Percentiles rank a stretch among this genome's conserved stretches.
Conservation (phyloP, 345 rosid species). For the Cardamine occulta region DNA sequence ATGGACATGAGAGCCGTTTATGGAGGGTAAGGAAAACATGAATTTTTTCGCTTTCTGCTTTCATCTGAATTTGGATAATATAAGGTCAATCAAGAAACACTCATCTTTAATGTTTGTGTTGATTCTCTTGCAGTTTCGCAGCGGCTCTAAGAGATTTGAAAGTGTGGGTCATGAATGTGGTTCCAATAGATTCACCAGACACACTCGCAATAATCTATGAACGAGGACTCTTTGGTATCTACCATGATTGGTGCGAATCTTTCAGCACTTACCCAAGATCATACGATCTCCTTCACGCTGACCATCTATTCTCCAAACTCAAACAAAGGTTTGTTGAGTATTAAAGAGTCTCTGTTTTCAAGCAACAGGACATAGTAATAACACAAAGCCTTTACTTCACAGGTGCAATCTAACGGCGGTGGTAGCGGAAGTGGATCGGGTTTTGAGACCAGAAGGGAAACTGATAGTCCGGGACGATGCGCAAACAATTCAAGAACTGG, state of each 20-base stretch:
- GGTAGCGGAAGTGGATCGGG: slow-evolving; percentile 84
- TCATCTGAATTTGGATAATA: neutral
- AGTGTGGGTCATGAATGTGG: slow-evolving; percentile 96
- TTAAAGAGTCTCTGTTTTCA: slow-evolving; percentile 18
- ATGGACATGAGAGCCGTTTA: slow-evolving; percentile 98
- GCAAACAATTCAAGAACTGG: slow-evolving; percentile 63
- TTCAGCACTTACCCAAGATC: slow-evolving; percentile 97
- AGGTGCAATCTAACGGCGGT: slow-evolving; percentile 79
- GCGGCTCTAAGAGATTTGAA: slow-evolving; percentile 83
- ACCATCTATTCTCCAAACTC: slow-evolving; percentile 88
- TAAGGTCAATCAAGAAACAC: neutral
- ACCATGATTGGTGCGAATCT: slow-evolving; percentile 98
- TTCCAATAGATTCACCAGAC: slow-evolving; percentile 84
- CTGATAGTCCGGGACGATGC: slow-evolving; percentile 75
- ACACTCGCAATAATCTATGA: slow-evolving; percentile 90
- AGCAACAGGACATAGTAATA: neutral
- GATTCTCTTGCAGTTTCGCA: slow-evolving; percentile 68
- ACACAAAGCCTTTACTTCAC: slow-evolving; percentile 13
- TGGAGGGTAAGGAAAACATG: slow-evolving; percentile 72
- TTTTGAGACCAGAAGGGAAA: slow-evolving; percentile 87
- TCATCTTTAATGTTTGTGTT: slow-evolving; percentile 17
- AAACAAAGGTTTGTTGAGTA: slow-evolving; percentile 59
- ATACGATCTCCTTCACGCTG: slow-evolving; percentile 95
- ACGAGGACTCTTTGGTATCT: slow-evolving; percentile 89
- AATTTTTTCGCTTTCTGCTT: neutral